Evolutionary conservation across 768 basidiomycete genomes (phyloP).

Genomic region (Solioccasus polychromus): DNA sequence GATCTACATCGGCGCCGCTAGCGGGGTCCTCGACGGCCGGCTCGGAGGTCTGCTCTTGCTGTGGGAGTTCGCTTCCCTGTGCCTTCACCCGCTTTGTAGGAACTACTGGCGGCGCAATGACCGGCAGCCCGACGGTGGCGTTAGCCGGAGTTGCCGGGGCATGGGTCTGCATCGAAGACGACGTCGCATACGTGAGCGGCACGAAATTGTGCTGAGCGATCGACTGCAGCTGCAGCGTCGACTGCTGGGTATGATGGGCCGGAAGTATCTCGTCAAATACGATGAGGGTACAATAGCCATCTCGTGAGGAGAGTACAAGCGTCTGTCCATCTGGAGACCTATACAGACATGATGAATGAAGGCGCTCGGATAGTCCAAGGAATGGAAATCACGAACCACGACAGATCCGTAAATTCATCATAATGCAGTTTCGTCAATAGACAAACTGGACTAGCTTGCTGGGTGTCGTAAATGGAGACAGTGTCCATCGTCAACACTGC

Average conservation of each 20-base stretch:
- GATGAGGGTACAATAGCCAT: constrained; percentile 96
- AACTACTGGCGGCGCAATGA: constrained; percentile 30
- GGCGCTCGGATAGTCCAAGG: background rate
- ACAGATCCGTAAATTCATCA: constrained; percentile 95
- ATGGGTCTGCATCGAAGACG: constrained; percentile 17
- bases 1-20: constrained; percentile 11
- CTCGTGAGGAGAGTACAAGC: constrained; percentile 85
- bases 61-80: constrained; percentile 22
- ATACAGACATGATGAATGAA: constrained; percentile 1
- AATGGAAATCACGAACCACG: constrained; percentile 63
- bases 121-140: constrained; percentile 35
- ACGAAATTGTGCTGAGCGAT: constrained; percentile 85
- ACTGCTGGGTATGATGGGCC: constrained; percentile 86
- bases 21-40: constrained; percentile 25
- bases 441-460: constrained; percentile 89
- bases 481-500: constrained; percentile 97
- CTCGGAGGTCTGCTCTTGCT: constrained; percentile 28
- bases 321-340: constrained; percentile 98
- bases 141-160: constrained; percentile 19
- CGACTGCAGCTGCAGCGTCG: constrained; percentile 83
- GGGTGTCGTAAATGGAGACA: constrained; percentile 93
- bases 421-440: constrained; percentile 94
- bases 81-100: constrained; percentile 37
- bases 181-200: constrained; percentile 43
- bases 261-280: constrained; percentile 94